Evolutionary conservation across 2,329 filamentous ascomycete genomes (phyloP).

Genomic region (Cercospora sojina): DNA sequence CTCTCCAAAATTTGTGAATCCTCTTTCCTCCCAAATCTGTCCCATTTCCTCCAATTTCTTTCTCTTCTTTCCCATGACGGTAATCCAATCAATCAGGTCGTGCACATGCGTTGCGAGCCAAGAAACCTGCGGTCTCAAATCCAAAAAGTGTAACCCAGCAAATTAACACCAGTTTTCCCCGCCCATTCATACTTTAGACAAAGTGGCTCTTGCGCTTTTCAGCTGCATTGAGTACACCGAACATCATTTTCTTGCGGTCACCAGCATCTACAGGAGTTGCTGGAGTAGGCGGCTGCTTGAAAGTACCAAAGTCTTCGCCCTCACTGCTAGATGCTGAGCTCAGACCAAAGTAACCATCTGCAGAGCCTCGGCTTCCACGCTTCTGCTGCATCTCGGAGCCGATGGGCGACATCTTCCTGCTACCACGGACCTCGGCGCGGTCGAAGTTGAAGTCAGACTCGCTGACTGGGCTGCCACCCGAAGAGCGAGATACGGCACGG

Average conservation of each 20-base stretch:
- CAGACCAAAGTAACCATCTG: slow-evolving; percentile 40
- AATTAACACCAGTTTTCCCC: not conserved
- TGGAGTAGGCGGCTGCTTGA: slow-evolving; percentile 40
- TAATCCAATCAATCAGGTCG: not conserved
- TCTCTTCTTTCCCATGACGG: slow-evolving; percentile 3
- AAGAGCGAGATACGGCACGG: slow-evolving; percentile 67
- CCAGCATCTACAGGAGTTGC: slow-evolving; percentile 72
- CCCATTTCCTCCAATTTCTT: slow-evolving; percentile 1
- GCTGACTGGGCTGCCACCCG: slow-evolving; percentile 70
- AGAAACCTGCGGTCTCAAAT: not conserved
- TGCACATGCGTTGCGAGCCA: not conserved
- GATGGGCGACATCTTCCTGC: slow-evolving; percentile 41
- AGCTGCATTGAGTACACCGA: slow-evolving; percentile 80
- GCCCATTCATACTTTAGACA: slow-evolving; percentile 43
- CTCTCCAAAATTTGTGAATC: not conserved
- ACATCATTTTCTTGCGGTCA: slow-evolving; percentile 75
- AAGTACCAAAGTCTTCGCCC: slow-evolving; percentile 41
- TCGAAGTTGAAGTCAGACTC: slow-evolving; percentile 71
- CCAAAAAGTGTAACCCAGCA: not conserved
- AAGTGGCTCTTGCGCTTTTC: slow-evolving; percentile 82
- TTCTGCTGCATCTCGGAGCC: slow-evolving; percentile 42
- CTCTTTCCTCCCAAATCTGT: not conserved
- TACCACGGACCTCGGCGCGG: slow-evolving; percentile 56
- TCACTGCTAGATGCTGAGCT: slow-evolving; percentile 75
- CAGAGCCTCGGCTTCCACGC: slow-evolving; percentile 38